A percentile compares a stretch with the other conserved stretches of the same genome.
Evolutionary conservation across 139 green algal species (phyloP).

Genomic region (Parachlorella kessleri): DNA sequence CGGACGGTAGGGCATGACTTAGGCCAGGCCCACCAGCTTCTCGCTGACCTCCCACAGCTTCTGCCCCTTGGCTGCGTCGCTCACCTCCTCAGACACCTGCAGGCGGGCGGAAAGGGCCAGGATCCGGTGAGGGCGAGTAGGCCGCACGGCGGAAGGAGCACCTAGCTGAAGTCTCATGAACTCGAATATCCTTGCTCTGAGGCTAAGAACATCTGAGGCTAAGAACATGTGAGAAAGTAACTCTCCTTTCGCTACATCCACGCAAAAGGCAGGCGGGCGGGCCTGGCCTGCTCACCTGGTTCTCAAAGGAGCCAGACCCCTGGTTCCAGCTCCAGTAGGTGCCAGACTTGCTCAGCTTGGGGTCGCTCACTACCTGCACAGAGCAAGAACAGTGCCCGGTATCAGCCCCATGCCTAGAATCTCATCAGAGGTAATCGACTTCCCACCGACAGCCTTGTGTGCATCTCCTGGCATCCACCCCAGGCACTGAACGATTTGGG

Average conservation of each 20-base stretch:
- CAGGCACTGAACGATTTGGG: neutral
- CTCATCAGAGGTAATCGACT: neutral
- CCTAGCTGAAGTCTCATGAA: too few species aligned
- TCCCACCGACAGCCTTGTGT: neutral
- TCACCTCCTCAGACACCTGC: constrained; percentile 57
- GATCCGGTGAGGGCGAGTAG: too few species aligned
- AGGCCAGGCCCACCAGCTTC: constrained; percentile 79
- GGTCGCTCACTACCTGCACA: constrained; percentile 75
- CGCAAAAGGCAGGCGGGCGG: neutral
- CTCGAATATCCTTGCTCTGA: too few species aligned
- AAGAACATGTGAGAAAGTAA: too few species aligned
- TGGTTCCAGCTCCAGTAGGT: constrained; percentile 89
- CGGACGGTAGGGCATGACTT: too few species aligned
- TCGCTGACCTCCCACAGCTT: constrained; percentile 79
- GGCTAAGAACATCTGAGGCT: too few species aligned
- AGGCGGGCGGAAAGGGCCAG: too few species aligned
- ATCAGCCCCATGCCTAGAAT: neutral
- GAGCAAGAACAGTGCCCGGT: too few species aligned
- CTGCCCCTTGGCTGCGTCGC: constrained; percentile 72
- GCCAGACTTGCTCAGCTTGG: constrained; percentile 66
- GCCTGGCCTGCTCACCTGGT: constrained; percentile 52
- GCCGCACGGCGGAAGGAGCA: too few species aligned
- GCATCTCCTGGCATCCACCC: neutral
- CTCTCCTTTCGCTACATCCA: too few species aligned
- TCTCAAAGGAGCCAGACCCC: constrained; percentile 67